Percentiles rank a stretch among this genome's conserved stretches.
These are phyloP conservation scores for Schoenoplectus triqueter DNA, from an alignment of 202 grass and related monocot species.

Conservation along the genomic window DNA sequence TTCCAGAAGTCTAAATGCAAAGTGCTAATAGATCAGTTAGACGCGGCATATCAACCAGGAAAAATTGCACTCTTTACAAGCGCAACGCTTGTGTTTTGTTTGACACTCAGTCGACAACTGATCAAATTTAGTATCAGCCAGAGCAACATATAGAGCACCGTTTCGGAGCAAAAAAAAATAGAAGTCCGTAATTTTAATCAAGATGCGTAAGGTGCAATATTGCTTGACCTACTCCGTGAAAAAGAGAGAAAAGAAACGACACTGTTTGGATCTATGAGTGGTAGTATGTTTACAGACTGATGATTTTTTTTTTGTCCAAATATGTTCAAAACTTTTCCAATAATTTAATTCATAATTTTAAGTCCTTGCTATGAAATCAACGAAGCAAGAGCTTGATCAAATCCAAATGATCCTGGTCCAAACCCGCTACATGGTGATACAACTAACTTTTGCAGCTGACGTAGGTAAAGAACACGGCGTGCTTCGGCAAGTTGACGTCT, in stretches of 20 bases:
- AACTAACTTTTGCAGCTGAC: constrained; percentile 36
- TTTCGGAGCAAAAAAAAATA: neutral
- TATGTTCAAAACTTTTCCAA: constrained; percentile 20
- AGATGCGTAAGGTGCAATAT: neutral
- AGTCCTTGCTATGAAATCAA: constrained; percentile 50
- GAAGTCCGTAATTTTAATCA: neutral
- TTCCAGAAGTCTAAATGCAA: neutral
- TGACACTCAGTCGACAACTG: too few species aligned
- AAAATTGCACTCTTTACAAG: neutral
- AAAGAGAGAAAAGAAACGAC: neutral
- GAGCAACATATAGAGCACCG: neutral
- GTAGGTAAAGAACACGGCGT: constrained; percentile 17
- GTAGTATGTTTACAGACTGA: constrained; percentile 31
- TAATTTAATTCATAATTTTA: constrained; percentile 32
- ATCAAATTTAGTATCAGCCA: too few species aligned
- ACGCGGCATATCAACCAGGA: neutral
- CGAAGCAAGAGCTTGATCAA: constrained; percentile 56
- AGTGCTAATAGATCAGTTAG: constrained; percentile 1
- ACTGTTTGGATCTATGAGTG: neutral
- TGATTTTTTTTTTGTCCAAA: constrained; percentile 22
- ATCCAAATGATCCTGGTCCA: constrained; percentile 34
- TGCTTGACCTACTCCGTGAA: neutral
- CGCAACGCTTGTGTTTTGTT: neutral
- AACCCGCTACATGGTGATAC: constrained; percentile 35
- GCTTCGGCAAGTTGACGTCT: constrained; percentile 45